Percentiles rank a stretch among this genome's conserved stretches.
Evolutionary conservation across 2,329 filamentous ascomycete species (phyloP).

Genomic region (Remersonia thermophila): DNA sequence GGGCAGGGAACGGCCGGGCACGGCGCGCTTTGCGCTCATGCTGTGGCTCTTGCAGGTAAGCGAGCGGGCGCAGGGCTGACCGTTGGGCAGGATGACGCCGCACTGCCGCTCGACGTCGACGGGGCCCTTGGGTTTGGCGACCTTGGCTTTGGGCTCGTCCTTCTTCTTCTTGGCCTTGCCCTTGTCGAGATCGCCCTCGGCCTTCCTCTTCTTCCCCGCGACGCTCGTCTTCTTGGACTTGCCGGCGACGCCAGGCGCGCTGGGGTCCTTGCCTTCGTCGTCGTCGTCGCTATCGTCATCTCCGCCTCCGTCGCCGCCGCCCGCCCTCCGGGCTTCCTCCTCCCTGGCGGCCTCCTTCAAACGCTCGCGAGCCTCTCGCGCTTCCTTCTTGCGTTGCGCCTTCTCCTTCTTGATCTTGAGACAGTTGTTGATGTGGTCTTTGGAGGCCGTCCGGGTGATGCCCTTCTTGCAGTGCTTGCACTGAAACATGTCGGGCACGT

Average conservation of each 20-base stretch:
- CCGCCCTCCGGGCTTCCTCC: constrained; percentile 40
- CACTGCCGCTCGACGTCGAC: constrained; percentile 93
- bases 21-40: constrained; percentile 89
- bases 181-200: constrained; percentile 65
- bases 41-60: constrained; percentile 87
- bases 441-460: constrained; percentile 61
- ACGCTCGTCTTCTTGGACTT: constrained; percentile 52
- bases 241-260: constrained; percentile 35
- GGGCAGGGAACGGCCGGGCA: constrained; percentile 73
- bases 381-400: constrained; percentile 64
- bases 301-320: constrained; percentile 34
- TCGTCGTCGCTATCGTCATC: constrained; percentile 39
- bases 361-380: constrained; percentile 56
- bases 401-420: constrained; percentile 75
- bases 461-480: constrained; percentile 95
- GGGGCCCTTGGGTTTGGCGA: constrained; percentile 76
- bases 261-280: constrained; percentile 30
- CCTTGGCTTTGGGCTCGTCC: constrained; percentile 75
- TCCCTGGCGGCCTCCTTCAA: constrained; percentile 50
- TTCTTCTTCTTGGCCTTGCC: constrained; percentile 92
- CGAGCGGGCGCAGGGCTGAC: constrained; percentile 74
- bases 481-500: constrained; percentile 63
- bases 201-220: constrained; percentile 65
- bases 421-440: constrained; percentile 72
- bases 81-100: constrained; percentile 74